Conservation (phyloP, 1,284 basidiomycete species). For the Baeospora myosura region DNA sequence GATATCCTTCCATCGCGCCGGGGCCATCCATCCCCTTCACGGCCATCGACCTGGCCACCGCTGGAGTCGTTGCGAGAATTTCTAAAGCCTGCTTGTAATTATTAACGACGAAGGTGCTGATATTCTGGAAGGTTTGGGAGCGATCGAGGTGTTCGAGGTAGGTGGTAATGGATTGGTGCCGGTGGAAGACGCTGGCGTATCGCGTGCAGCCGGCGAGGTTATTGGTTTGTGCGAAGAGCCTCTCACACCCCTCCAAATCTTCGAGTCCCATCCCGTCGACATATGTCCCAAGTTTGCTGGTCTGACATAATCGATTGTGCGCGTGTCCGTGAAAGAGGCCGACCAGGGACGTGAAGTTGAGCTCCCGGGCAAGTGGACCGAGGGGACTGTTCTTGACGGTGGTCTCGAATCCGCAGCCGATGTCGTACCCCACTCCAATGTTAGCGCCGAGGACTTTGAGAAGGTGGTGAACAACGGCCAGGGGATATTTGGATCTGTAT, state of each 20-base stretch:
- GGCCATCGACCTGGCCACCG: not conserved
- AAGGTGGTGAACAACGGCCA: slow-evolving; percentile 4
- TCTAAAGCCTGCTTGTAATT: slow-evolving; percentile 4
- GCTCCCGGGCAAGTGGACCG: not conserved
- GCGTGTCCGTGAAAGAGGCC: slow-evolving; percentile 17
- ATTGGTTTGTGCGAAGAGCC: slow-evolving; percentile 18
- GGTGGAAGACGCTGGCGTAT: slow-evolving; percentile 17
- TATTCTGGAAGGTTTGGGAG: slow-evolving; percentile 7
- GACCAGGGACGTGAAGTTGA: slow-evolving; percentile 2
- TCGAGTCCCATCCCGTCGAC: slow-evolving; percentile 17
- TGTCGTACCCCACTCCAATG: slow-evolving; percentile 12
- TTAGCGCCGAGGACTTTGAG: not conserved
- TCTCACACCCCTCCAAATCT: slow-evolving; percentile 20
- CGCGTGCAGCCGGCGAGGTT: slow-evolving; percentile 14
- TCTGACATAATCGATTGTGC: slow-evolving; percentile 19
- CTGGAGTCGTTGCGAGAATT: not conserved
- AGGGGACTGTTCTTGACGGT: slow-evolving; percentile 9
- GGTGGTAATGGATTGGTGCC: slow-evolving; percentile 16
- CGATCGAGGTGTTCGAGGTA: slow-evolving; percentile 15
- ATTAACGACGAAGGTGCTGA: slow-evolving; percentile 3
- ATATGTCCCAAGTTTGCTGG: slow-evolving; percentile 13
- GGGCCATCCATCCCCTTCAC: not conserved
- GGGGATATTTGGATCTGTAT: slow-evolving; percentile 8
- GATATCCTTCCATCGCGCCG: not conserved
- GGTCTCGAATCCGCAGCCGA: slow-evolving; percentile 9